These are phyloP conservation scores for Basipetospora chlamydospora DNA, from an alignment of 2,329 filamentous ascomycete genomes.

Conservation along the genomic window DNA sequence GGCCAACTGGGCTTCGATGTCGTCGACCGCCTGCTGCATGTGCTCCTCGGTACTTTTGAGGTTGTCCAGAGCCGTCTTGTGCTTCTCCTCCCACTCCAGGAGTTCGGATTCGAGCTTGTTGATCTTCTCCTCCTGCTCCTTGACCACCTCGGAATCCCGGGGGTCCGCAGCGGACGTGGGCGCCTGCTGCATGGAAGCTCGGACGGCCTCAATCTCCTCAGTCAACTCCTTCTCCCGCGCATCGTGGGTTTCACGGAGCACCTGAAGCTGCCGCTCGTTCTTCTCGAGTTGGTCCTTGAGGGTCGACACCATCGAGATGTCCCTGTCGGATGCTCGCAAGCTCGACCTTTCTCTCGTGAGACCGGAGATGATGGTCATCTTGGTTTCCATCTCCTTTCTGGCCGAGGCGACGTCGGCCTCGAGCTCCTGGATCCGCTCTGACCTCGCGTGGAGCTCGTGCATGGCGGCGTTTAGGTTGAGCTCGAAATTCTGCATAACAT, in stretches of 20 bases:
- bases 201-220: slow-evolving; percentile 55
- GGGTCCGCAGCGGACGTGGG: slow-evolving; percentile 17
- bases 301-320: slow-evolving; percentile 78
- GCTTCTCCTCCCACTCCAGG: slow-evolving; percentile 59
- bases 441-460: slow-evolving; percentile 76
- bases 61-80: slow-evolving; percentile 53
- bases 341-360: slow-evolving; percentile 86
- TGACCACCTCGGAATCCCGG: slow-evolving; percentile 15
- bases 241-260: slow-evolving; percentile 59
- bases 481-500: slow-evolving; percentile 84
- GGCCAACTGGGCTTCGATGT: slow-evolving; percentile 49
- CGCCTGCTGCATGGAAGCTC: slow-evolving; percentile 32
- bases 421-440: slow-evolving; percentile 79
- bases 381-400: slow-evolving; percentile 93
- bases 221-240: slow-evolving; percentile 61
- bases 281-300: slow-evolving; percentile 80
- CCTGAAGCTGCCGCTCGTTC: slow-evolving; percentile 66
- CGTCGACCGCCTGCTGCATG: slow-evolving; percentile 55
- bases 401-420: slow-evolving; percentile 71
- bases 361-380: slow-evolving; percentile 90
- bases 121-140: slow-evolving; percentile 41
- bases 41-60: slow-evolving; percentile 60
- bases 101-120: slow-evolving; percentile 57
- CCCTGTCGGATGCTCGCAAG: slow-evolving; percentile 68
- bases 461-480: slow-evolving; percentile 81